These are phyloP conservation scores for Stellera chamaejasme DNA, from an alignment of 345 rosid species.

Conservation along the genomic window DNA sequence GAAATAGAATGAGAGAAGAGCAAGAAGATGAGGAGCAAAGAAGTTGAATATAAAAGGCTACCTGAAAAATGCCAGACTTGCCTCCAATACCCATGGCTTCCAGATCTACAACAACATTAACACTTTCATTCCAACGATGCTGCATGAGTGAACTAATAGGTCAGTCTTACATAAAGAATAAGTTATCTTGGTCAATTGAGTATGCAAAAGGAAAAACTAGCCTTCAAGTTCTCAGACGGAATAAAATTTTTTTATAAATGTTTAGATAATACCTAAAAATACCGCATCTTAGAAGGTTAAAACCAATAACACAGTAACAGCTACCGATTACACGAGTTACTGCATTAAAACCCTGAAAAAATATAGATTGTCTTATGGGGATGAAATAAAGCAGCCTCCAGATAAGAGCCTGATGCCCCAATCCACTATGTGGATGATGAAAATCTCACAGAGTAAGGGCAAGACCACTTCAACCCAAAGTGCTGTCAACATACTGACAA, in stretches of 20 bases:
- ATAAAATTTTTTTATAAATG: conserved; percentile 3
- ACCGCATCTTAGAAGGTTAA: conserved; percentile 7
- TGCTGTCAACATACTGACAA: neutral
- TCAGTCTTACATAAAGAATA: conserved; percentile 6
- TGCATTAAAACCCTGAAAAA: too few species aligned
- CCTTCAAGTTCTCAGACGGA: neutral
- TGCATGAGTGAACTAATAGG: conserved; percentile 25
- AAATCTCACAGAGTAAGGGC: too few species aligned
- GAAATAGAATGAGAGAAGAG: neutral
- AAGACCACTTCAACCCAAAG: too few species aligned
- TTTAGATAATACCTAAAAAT: neutral
- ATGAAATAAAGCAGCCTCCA: too few species aligned
- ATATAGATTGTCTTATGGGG: too few species aligned
- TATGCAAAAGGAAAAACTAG: neutral
- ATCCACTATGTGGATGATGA: too few species aligned
- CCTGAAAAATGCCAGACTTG: conserved; percentile 87
- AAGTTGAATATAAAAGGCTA: conserved; percentile 17
- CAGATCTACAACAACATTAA: conserved; percentile 78
- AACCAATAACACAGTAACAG: neutral
- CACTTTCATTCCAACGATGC: conserved; percentile 87
- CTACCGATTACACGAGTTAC: too few species aligned
- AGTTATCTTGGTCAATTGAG: neutral
- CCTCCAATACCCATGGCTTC: conserved; percentile 99
- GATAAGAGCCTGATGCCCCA: too few species aligned
- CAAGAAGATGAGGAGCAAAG: neutral